Evolutionary conservation across 805 yeast genomes (phyloP).

Genomic region (Pichia paraexigua): DNA sequence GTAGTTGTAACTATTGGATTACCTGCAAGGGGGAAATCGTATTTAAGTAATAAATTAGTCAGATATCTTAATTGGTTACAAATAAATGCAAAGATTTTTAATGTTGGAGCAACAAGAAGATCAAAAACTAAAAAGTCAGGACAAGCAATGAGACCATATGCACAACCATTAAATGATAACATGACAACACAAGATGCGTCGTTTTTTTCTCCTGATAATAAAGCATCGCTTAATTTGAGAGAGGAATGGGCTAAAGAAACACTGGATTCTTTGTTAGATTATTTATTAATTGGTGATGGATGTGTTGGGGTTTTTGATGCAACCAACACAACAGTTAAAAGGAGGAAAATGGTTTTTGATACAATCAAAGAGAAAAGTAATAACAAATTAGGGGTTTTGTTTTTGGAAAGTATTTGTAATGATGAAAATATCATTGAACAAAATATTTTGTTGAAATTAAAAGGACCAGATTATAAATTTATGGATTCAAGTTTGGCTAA

Average conservation of each 20-base stretch:
- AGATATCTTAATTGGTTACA: conserved; percentile 91
- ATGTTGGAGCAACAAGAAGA: conserved; percentile 92
- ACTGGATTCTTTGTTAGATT: conserved; percentile 72
- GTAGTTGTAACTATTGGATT: conserved; percentile 95
- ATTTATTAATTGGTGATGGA: conserved; percentile 72
- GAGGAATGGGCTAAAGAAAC: conserved; percentile 98
- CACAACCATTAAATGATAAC: conserved; percentile 48
- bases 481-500: conserved; percentile 81
- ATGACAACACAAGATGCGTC: conserved; percentile 58
- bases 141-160: conserved; percentile 53
- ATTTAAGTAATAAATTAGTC: conserved; percentile 83
- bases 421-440: conserved; percentile 70
- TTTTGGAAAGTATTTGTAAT: conserved; percentile 80
- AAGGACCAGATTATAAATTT: conserved; percentile 86
- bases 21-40: conserved; percentile 94
- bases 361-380: conserved; percentile 48
- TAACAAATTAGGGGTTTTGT: conserved; percentile 67
- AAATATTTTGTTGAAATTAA: conserved; percentile 73
- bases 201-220: conserved; percentile 78
- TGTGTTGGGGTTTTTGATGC: conserved; percentile 91
- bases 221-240: conserved; percentile 53
- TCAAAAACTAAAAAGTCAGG: conserved; percentile 44
- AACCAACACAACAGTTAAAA: conserved; percentile 63
- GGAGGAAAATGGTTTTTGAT: conserved; percentile 52
- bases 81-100: conserved; percentile 83